phyloP scores from a whole-genome alignment of 1,284 basidiomycete genomes.

The Mycosarcoma maydis region DNA sequence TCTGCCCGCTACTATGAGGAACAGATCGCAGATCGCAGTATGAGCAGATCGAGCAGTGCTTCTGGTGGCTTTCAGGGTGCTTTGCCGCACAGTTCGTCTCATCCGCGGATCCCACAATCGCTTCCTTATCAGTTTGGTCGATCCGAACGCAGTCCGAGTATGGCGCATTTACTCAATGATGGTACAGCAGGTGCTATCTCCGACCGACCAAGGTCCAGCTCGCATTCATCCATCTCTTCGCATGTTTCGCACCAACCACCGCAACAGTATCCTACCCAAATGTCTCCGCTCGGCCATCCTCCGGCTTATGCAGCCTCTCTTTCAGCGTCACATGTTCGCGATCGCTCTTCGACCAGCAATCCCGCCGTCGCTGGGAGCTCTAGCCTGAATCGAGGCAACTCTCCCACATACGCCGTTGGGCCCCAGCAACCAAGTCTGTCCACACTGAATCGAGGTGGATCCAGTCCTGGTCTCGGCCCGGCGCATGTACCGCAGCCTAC shows the following conservation, averaged over 20 bases:
- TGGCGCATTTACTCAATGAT: conserved; percentile 48
- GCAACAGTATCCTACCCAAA: conserved; percentile 19
- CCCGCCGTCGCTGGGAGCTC: not conserved
- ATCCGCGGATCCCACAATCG: conserved; percentile 25
- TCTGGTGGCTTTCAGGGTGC: conserved; percentile 22
- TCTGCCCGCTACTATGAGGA: conserved; percentile 21
- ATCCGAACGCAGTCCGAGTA: conserved; percentile 47
- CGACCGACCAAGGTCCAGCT: conserved; percentile 38
- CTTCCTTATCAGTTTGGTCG: conserved; percentile 15
- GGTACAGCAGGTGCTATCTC: conserved; percentile 44
- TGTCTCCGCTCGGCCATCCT: conserved; percentile 23
- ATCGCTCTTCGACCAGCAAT: conserved; percentile 6
- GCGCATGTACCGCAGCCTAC: conserved; percentile 12
- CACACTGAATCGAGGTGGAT: conserved; percentile 23
- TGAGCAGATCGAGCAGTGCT: conserved; percentile 45
- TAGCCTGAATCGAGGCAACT: conserved; percentile 15
- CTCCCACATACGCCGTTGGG: conserved; percentile 21
- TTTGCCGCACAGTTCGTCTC: conserved; percentile 11
- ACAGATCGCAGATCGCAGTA: conserved; percentile 11
- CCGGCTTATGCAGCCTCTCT: not conserved
- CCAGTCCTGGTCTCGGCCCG: conserved; percentile 28
- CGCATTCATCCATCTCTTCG: conserved; percentile 46
- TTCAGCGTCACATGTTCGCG: conserved; percentile 10
- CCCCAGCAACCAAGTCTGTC: conserved; percentile 17
- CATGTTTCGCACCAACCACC: conserved; percentile 30